These are phyloP conservation scores for Parascedosporium putredinis DNA, from an alignment of 2,329 filamentous ascomycete species.

Conservation along the genomic window DNA sequence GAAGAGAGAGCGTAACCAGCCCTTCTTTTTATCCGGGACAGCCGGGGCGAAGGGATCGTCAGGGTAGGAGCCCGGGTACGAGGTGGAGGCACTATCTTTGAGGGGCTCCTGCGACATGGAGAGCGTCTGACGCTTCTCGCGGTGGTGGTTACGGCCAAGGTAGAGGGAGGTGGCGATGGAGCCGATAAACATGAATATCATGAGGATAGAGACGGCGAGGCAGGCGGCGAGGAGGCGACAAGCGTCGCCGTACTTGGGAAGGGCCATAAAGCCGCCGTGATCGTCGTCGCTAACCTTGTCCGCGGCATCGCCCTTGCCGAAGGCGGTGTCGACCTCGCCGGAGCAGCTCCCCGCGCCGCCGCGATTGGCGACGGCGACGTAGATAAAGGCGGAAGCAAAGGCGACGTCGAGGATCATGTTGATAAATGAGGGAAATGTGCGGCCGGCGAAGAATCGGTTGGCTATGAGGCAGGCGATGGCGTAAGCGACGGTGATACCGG, in stretches of 20 bases:
- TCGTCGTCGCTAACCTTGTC: constrained; percentile 32
- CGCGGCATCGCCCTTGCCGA: constrained; percentile 53
- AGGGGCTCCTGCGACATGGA: constrained; percentile 29
- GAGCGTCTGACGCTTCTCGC: constrained; percentile 50
- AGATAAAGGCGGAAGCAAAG: constrained; percentile 70
- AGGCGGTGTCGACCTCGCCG: constrained; percentile 50
- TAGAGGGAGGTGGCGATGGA: constrained; percentile 59
- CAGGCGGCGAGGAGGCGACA: constrained; percentile 69
- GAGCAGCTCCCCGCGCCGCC: constrained; percentile 56
- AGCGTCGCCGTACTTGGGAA: constrained; percentile 40
- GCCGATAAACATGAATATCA: constrained; percentile 64
- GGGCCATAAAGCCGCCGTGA: constrained; percentile 31
- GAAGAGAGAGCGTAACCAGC: constrained; percentile 25
- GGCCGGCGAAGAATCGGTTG: constrained; percentile 70
- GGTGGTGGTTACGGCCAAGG: constrained; percentile 60
- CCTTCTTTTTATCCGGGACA: constrained; percentile 14
- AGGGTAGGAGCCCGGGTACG: constrained; percentile 6
- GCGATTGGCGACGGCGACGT: constrained; percentile 66
- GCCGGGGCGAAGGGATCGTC: constrained; percentile 14
- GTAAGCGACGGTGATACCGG: constrained; percentile 67
- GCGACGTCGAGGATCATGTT: constrained; percentile 66
- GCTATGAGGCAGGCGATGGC: constrained; percentile 60
- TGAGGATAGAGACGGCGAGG: constrained; percentile 70
- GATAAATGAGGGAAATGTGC: constrained; percentile 60
- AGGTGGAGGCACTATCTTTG: constrained; percentile 7